These are phyloP conservation scores for Coffea humblotiana DNA, from an alignment of 305 asterid species.

Conservation along the genomic window DNA sequence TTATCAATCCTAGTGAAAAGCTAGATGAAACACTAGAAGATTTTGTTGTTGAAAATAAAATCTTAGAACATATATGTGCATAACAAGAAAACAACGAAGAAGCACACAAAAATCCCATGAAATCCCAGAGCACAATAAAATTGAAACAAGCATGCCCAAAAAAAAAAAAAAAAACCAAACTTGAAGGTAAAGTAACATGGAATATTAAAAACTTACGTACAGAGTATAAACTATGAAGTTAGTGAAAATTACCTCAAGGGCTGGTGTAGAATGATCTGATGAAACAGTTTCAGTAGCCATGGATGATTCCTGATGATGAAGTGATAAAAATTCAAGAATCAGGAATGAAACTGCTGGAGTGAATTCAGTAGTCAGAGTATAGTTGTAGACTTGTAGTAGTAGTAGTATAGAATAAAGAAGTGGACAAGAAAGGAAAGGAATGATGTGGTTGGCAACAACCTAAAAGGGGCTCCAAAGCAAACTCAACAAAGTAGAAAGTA, in stretches of 20 bases:
- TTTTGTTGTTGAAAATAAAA: background rate
- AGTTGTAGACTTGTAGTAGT: background rate
- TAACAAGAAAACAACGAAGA: background rate
- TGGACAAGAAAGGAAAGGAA: slow-evolving; percentile 45
- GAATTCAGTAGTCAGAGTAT: background rate
- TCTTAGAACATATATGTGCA: background rate
- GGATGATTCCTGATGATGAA: slow-evolving; percentile 18
- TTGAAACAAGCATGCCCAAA: background rate
- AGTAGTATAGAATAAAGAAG: slow-evolving; percentile 12
- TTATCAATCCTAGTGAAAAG: background rate
- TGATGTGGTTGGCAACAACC: slow-evolving; percentile 70
- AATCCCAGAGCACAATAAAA: background rate
- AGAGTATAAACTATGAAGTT: background rate
- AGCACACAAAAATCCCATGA: background rate
- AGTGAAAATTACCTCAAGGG: slow-evolving; percentile 42
- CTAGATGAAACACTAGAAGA: background rate
- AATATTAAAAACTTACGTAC: background rate
- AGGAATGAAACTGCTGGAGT: slow-evolving; percentile 13
- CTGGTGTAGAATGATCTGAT: slow-evolving; percentile 46
- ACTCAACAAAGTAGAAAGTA: slow-evolving; percentile 36
- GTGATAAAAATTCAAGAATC: slow-evolving; percentile 4
- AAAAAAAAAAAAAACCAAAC: background rate
- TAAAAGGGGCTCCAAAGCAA: slow-evolving; percentile 41
- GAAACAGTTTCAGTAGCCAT: slow-evolving; percentile 69
- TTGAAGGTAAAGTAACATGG: background rate